A percentile compares a stretch with the other conserved stretches of the same genome.
phyloP scores from a whole-genome alignment of 306 rosid species.

The Cicer cuneatum region DNA sequence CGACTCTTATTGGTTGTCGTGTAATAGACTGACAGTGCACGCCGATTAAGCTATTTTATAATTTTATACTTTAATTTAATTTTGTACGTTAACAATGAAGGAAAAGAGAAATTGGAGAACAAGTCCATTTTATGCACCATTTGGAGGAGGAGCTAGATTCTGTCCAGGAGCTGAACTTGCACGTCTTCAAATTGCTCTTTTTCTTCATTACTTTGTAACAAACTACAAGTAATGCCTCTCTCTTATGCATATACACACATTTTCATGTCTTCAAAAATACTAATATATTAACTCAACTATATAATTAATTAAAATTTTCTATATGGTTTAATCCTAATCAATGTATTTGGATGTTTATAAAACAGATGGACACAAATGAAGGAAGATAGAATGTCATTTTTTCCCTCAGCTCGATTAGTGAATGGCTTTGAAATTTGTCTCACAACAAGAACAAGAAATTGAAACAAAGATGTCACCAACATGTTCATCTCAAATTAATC shows the following conservation, averaged over 20 bases:
- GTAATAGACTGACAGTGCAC: no score
- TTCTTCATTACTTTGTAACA: conserved; percentile 80
- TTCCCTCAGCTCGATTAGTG: conserved; percentile 89
- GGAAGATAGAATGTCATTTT: conserved; percentile 85
- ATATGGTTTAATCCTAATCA: no score
- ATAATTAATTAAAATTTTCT: no score
- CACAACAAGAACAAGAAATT: conserved; percentile 48
- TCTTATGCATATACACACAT: not conserved
- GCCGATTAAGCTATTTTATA: not conserved
- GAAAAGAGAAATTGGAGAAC: conserved; percentile 88
- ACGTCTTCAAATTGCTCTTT: conserved; percentile 89
- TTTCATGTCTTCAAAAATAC: not conserved
- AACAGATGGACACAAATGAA: conserved; percentile 84
- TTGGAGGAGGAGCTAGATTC: conserved; percentile 94
- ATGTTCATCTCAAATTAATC: conserved; percentile 18
- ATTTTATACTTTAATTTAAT: not conserved
- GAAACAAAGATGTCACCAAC: conserved; percentile 15
- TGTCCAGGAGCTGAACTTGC: conserved; percentile 96
- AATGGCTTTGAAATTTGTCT: conserved; percentile 82
- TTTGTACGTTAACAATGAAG: conserved; percentile 42
- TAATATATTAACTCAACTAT: no score
- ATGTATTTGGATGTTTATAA: conserved; percentile 32
- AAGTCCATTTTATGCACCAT: conserved; percentile 80
- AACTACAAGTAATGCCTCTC: conserved; percentile 56
- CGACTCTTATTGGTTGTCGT: no score